A percentile compares a stretch with the other conserved stretches of the same genome.
Conservation (phyloP, 2,329 filamentous ascomycete species). For the Septoria petroselini region DNA sequence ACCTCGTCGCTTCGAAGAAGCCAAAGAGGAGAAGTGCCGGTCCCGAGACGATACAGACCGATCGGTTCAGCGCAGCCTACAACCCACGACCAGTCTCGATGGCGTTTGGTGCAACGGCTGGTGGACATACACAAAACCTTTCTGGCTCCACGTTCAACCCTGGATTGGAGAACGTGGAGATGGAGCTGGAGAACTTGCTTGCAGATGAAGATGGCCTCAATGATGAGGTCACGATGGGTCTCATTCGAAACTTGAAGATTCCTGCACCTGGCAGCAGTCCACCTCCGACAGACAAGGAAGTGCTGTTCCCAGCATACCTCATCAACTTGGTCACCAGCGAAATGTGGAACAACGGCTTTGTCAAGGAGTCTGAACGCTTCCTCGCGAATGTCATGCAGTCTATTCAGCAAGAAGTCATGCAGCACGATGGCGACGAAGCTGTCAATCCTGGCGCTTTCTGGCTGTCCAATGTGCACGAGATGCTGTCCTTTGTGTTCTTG, state of each 20-base stretch:
- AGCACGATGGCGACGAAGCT: constrained; percentile 94
- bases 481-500: constrained; percentile 98
- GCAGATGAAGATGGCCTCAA: constrained; percentile 95
- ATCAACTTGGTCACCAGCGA: constrained; percentile 99
- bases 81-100: constrained; percentile 95
- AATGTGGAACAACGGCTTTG: constrained; percentile 99
- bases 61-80: constrained; percentile 88
- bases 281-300: constrained; percentile 94
- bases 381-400: constrained; percentile 99
- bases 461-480: constrained; percentile 98
- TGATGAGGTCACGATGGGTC: constrained; percentile 91
- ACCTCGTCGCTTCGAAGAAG: constrained; percentile 94
- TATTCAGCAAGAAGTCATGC: constrained; percentile 99
- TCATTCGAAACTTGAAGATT: constrained; percentile 96
- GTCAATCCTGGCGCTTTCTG: constrained; percentile 98
- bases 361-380: constrained; percentile 98
- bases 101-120: constrained; percentile 67
- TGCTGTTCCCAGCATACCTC: constrained; percentile 95
- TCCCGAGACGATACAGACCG: constrained; percentile 76
- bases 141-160: constrained; percentile 76
- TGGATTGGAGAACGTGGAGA: constrained; percentile 83
- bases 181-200: constrained; percentile 88
- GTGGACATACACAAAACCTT: constrained; percentile 64
- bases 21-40: constrained; percentile 91
- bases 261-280: constrained; percentile 82